Evolutionary conservation across 2,329 filamentous ascomycete species (phyloP), one percentile per base, ranked within the genome.

Genomic region (Pezicula rhizophila): DNA sequence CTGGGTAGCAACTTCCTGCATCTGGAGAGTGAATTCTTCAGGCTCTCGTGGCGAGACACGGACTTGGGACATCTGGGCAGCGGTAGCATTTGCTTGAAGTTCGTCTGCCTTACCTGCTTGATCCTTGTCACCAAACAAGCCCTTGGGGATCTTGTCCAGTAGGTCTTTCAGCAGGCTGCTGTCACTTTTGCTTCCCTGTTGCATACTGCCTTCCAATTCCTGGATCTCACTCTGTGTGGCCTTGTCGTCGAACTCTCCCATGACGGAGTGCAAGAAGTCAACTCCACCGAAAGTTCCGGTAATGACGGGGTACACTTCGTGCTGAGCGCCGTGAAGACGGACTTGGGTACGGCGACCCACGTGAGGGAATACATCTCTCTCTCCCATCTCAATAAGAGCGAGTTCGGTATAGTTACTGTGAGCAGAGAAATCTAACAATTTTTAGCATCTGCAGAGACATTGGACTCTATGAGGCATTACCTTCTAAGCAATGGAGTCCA

Each of bases 241-340:
- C 71, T 96, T 96, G 68, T 96, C 91, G 35, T 85, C 87, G 45
- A 96, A 81, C 71, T 84, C 81, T 50, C 81, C 80, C 41, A 79
- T 87, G 26, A 95, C 90, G 1, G 87, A 93, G 71, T 95, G 89
- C 52, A 96, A 73, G 70, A 96, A 96, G 63, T 96, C 92, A 12
- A 96, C 91, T 54, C 91, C 91, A 53, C 91, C 91, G 67, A 96
- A 96, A 6, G 91, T 96, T 51, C 92, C 91, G 1, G 91, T 96
- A 40, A 95, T 78, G 52, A 92, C 72, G 6, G 91, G 91, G 60
- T 87, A 96, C 52, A 96, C 87, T 4, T 76, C 63, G 31, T 74
- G 64, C 18, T 76, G 75, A 49, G 79, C 84, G 40, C 87, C 89
- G 31, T 77, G 73, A 25, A 96, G 75, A 41, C 80, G 73, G 25